Base-by-base conservation (phyloP, 2,329 filamentous ascomycete species). In the Fusarium equiseti region DNA sequence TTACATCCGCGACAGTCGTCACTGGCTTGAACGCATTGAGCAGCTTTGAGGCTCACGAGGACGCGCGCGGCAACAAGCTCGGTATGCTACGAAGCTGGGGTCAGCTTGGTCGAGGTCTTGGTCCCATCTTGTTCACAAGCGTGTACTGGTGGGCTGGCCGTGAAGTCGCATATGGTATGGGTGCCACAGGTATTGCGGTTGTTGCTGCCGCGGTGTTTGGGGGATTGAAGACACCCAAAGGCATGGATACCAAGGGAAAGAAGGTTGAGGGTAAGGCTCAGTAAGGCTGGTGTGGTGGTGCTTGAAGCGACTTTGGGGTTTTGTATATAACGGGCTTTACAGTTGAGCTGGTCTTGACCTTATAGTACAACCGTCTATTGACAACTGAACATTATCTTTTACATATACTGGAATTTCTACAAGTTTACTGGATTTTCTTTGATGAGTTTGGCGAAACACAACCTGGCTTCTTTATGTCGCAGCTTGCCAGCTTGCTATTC, bases 121-220 rank as follows among this genome's bases (percentile, higher is more conserved):
- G 96, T 0, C 96, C 96, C 0, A 80, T 99, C 7, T 82, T 97
- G 38, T 99, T 99, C 78, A 98, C 96, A 68, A 94, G 93, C 51
- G 85, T 99, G 59, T 99, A 99, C 83, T 99, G 96, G 96, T 99
- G 96, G 96, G 95, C 94, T 9, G 96, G 96, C 0, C 86, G 96
- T 49, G 92, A 97, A 77, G 86, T 90, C 13, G 96, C 96, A 4
- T 99, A 98, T 80, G 86, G 85, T 2, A 86, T 94, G 74, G 96
- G 96, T 6, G 92, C 93, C 0, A 85, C 88, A 15, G 94, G 94
- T 8, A 97, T 98, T 84, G 80, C 92, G 8, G 88, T 85, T 2
- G 95, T 98, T 13, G 87, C 88, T 46, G 86, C 85, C 13, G 81
- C 94, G 26, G 93, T 92, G 0, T 92, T 97, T 78, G 86, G 88